Evolutionary conservation across 2,329 filamentous ascomycete species (phyloP), one percentile per base, ranked within the genome.

Genomic region (Uncinocarpus reesii): DNA sequence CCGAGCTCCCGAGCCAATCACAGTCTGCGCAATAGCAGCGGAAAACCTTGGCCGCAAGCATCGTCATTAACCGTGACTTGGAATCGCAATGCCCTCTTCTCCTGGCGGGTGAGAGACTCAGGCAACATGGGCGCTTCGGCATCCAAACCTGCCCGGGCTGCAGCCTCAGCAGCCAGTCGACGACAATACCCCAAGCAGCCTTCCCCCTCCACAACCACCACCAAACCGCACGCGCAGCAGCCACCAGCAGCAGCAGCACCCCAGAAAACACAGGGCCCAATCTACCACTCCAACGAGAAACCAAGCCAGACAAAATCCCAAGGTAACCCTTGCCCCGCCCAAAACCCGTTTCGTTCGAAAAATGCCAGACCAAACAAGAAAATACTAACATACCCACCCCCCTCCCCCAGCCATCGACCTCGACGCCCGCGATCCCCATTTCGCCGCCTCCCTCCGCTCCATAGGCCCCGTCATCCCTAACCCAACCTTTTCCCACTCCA

Each of bases 391-490:
- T 16, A 42, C 16, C 28, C 18, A 42, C 15, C 42, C 16, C 31
- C 4, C 7, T 13, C 5, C 29, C n/a, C 38, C 47, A 76, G 75
- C 73, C 42, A 74, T 81, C 53, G 75, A 80, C 56, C 70, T 78
- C 57, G 79, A 82, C 58, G 77, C 71, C 48, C 73, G 72, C 50
- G 78, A 81, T 59, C 77, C 78, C 1, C 70, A 75, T 59, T 90
- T 74, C 78, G 84, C 89, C 73, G 82, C 79, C 61, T 93, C 88
- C 55, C 85, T 96, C 53, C 84, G 81, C 57, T 68, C 66, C 38
- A 68, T 81, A 50, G 79, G 78, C 49, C 72, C 76, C 47, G 78
- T 80, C 6, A 73, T 72, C 47, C 76, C 76, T 24, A 74, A 73
- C 51, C 76, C 76, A 2, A 77, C 76, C 21, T 68, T 73, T 53